Conservation (phyloP, 31 red algal species). For the Endocladia muricata region DNA sequence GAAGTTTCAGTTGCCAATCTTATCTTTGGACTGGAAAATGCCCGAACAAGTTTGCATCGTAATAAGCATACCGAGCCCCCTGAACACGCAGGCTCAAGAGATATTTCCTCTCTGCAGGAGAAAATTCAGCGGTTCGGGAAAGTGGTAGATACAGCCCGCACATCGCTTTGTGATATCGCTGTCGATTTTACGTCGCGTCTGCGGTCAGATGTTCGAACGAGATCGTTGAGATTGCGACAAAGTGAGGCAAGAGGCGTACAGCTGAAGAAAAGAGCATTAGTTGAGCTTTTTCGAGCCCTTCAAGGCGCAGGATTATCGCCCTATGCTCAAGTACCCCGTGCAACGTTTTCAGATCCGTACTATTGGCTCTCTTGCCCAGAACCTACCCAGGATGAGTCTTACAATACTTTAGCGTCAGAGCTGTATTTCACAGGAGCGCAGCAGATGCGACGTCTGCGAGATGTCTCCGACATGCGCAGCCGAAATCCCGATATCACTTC, state of each 20-base stretch:
- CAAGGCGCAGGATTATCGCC: conserved; percentile 49
- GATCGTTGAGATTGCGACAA: conserved; percentile 3
- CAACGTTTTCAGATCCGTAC: background rate
- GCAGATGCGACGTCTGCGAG: conserved; percentile 34
- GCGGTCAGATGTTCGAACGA: background rate
- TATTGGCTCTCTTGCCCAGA: conserved; percentile 31
- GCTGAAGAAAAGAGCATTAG: conserved; percentile 51
- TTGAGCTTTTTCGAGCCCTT: conserved; percentile 45
- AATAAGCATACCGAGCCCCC: too few relatives aligned
- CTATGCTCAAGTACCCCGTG: conserved; percentile 14
- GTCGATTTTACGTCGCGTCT: background rate
- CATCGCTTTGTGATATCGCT: background rate
- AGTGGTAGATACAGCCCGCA: background rate
- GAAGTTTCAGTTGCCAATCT: background rate
- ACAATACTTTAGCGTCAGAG: conserved; percentile 24
- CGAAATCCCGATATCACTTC: conserved; percentile 55
- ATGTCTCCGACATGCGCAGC: conserved; percentile 44
- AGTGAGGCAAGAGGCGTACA: conserved; percentile 29
- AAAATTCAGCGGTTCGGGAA: conserved; percentile 3
- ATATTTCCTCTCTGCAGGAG: background rate
- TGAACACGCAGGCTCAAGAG: background rate
- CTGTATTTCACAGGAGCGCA: conserved; percentile 33
- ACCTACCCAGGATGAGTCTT: conserved; percentile 11
- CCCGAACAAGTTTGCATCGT: too few relatives aligned
- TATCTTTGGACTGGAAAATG: background rate